A percentile compares a stretch with the other conserved stretches of the same genome.
These are phyloP conservation scores for Boletus coccyginus DNA, from an alignment of 768 basidiomycete species.

Conservation along the genomic window DNA sequence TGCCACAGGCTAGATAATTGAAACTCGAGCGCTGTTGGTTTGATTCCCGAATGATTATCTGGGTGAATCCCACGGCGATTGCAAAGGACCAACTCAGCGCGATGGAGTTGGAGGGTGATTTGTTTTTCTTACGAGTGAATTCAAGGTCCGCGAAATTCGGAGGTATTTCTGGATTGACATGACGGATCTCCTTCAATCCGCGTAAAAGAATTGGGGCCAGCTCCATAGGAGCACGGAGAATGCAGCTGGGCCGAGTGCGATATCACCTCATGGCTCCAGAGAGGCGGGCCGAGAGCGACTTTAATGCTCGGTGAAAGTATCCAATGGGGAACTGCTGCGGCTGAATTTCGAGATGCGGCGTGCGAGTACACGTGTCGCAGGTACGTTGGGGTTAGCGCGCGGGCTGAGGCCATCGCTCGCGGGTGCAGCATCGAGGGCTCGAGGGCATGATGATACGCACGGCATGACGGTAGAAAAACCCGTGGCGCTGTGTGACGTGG, in stretches of 20 bases:
- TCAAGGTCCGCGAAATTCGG: conserved; percentile 29
- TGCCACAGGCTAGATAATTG: conserved; percentile 2
- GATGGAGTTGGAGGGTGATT: not conserved
- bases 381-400: conserved; percentile 32
- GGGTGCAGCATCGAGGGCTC: not conserved
- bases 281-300: conserved; percentile 5
- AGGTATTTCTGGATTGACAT: conserved; percentile 16
- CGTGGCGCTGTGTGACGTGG: not conserved
- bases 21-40: conserved; percentile 5
- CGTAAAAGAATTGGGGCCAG: conserved; percentile 15
- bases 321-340: conserved; percentile 27
- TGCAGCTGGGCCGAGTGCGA: conserved; percentile 3
- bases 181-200: conserved; percentile 10
- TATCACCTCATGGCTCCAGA: conserved; percentile 14
- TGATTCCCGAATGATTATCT: conserved; percentile 15
- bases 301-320: conserved; percentile 3
- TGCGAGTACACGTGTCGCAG: conserved; percentile 34
- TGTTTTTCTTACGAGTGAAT: not conserved
- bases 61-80: conserved; percentile 13
- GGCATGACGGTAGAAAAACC: not conserved
- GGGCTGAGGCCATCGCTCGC: not conserved
- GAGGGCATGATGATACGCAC: not conserved
- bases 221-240: conserved; percentile 1
- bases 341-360: conserved; percentile 26
- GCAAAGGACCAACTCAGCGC: not conserved